Evolutionary conservation across 345 rosid genomes (phyloP), one percentile per base, ranked within the genome.

Genomic region (Populus simonii): DNA sequence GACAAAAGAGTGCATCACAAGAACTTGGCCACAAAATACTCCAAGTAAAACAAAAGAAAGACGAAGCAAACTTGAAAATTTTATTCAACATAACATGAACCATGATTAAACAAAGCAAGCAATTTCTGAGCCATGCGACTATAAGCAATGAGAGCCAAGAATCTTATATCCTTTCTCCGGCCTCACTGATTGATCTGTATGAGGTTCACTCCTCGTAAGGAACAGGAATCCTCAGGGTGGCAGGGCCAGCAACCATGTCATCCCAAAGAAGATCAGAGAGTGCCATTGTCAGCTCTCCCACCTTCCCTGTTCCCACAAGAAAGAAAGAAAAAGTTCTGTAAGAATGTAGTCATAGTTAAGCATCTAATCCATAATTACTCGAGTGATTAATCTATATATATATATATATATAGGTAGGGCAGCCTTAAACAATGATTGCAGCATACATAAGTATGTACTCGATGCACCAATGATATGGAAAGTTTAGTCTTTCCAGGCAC

Each of bases 251-350:
- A 33, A 85, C 88, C 92, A 91, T 91, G 74, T 91, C 95, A 36
- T 87, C 83, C 95, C 95, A 91, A 22, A 91, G 81, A 78, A 89
- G 78, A 84, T 89, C 86, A 15, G 90, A 91, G 31, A 91, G 89
- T 27, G 92, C 90, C 88, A 87, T 85, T 25, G 95, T 89, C 83
- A 91, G 65, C 78, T 87, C 90, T 70, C 92, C 92, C 62, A 89
- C 95, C 73, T 87, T 81, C 39, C 92, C 95, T 91, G 85, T 76
- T 51, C 76, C 73, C 38, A 66, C 15, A 49, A 1, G 29, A 23
- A 39, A 76, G 53, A 47, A 38, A 35, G 36, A 59, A 38, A 77
- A 18, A 65, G 10, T 53, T 47, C 7, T 47, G 53, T 47, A 47
- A 47, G 53, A 20, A 20, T 7, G 23, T 20, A 7, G 61, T 20